Evolutionary conservation across 1,284 basidiomycete species (phyloP).

Genomic region (Tremellales sp.): DNA sequence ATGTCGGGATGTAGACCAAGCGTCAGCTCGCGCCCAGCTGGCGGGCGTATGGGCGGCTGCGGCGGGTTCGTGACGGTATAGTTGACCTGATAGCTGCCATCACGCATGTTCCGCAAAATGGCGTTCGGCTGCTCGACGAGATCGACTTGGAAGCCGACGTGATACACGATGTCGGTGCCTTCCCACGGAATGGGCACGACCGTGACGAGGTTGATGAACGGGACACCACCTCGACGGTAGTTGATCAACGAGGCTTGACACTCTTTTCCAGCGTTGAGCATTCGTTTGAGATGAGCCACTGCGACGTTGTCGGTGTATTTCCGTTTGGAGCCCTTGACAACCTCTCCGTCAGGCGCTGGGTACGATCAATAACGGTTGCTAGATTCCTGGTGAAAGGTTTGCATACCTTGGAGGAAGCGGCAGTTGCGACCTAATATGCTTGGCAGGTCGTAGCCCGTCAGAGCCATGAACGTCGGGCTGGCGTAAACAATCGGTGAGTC

Average conservation of each 20-base stretch:
- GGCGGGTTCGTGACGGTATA: conserved; percentile 48
- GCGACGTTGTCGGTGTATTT: conserved; percentile 65
- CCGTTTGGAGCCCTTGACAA: conserved; percentile 63
- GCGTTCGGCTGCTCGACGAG: conserved; percentile 78
- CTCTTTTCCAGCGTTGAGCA: conserved; percentile 69
- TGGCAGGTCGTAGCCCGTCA: conserved; percentile 76
- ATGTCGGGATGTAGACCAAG: conserved; percentile 29
- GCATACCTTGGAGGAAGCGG: conserved; percentile 57
- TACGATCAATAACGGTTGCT: conserved; percentile 77
- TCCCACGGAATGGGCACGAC: conserved; percentile 70
- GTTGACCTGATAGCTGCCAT: conserved; percentile 67
- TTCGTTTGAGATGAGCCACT: conserved; percentile 64
- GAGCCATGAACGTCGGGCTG: conserved; percentile 68
- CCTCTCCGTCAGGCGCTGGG: conserved; percentile 58
- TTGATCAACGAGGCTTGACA: conserved; percentile 84
- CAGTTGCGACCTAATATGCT: conserved; percentile 88
- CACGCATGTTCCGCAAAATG: conserved; percentile 69
- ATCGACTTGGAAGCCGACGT: conserved; percentile 91
- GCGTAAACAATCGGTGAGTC: conserved; percentile 87
- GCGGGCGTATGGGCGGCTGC: conserved; percentile 24
- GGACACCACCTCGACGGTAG: conserved; percentile 76
- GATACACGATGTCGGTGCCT: conserved; percentile 70
- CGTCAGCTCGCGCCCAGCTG: conserved; percentile 15
- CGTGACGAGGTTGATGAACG: conserved; percentile 81
- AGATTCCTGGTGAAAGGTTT: no score